These are phyloP conservation scores for Zoysia pacifica DNA, from an alignment of 176 grass and related monocot species.

Conservation along the genomic window DNA sequence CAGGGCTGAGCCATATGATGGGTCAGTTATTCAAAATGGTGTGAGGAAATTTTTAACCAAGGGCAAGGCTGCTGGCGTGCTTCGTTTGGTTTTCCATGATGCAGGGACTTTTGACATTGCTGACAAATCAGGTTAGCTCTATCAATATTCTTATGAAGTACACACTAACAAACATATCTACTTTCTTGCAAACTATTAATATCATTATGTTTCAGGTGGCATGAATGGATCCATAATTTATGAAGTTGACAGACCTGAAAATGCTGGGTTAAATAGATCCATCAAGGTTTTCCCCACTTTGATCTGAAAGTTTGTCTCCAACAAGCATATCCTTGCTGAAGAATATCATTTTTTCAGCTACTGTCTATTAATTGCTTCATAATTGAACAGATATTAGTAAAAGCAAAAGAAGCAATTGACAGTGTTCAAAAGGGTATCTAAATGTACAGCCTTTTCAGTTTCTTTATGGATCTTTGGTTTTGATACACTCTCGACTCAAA, in stretches of 20 bases:
- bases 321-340: constrained; percentile 23
- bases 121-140: constrained; percentile 70
- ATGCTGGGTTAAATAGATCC: constrained; percentile 77
- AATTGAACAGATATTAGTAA: constrained; percentile 70
- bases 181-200: constrained; percentile 8
- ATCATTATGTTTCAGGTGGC: constrained; percentile 66
- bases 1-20: constrained; percentile 57
- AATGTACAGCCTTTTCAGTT: constrained; percentile 2
- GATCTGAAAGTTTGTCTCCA: constrained; percentile 3
- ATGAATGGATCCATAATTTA: constrained; percentile 98
- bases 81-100: constrained; percentile 95
- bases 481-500: constrained; percentile 7
- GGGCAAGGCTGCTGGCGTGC: constrained; percentile 77
- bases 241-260: constrained; percentile 90
- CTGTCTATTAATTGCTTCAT: constrained; percentile 30
- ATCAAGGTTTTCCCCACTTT: constrained; percentile 57
- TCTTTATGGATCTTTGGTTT: constrained; percentile 32
- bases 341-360: background rate
- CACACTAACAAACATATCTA: background rate
- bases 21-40: constrained; percentile 59
- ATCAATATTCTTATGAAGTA: background rate
- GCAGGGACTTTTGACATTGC: constrained; percentile 77
- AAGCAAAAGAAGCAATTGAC: constrained; percentile 76
- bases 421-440: constrained; percentile 63
- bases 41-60: constrained; percentile 83